Percentiles rank a stretch among this genome's conserved stretches.
Evolutionary conservation across 768 basidiomycete genomes (phyloP).

Genomic region (Sistotremastrum suecicum): DNA sequence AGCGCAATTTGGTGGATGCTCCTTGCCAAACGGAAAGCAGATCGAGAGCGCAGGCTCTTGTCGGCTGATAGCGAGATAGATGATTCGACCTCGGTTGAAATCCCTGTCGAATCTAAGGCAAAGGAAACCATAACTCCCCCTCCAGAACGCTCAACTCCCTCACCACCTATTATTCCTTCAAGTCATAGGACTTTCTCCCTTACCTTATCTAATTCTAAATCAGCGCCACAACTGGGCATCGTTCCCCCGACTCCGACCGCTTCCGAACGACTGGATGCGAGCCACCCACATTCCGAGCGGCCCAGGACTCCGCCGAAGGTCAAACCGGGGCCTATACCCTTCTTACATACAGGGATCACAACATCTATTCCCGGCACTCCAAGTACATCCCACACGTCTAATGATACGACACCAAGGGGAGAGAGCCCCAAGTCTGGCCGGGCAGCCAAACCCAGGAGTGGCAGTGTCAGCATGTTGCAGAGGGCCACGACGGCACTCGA

Average conservation of each 20-base stretch:
- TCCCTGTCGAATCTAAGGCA: not conserved
- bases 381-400: conserved; percentile 42
- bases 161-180: too few relatives aligned
- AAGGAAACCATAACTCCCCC: too few relatives aligned
- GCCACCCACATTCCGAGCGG: conserved; percentile 39
- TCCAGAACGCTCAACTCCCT: too few relatives aligned
- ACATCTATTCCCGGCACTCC: conserved; percentile 63
- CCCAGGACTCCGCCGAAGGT: conserved; percentile 19
- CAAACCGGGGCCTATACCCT: conserved; percentile 43
- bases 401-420: conserved; percentile 21
- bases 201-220: conserved; percentile 17
- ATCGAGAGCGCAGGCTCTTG: conserved; percentile 3
- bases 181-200: too few relatives aligned
- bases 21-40: conserved; percentile 44
- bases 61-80: conserved; percentile 2
- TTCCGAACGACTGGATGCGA: conserved; percentile 20
- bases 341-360: conserved; percentile 26
- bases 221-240: conserved; percentile 51
- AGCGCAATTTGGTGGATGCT: conserved; percentile 97
- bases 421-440: conserved; percentile 34
- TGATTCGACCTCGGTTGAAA: conserved; percentile 1
- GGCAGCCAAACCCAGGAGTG: conserved; percentile 53
- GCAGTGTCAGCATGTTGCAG: conserved; percentile 94
- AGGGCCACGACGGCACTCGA: conserved; percentile 85
- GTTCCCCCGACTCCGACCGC: conserved; percentile 68